phyloP scores from a whole-genome alignment of 148 eudicot genomes.

The Rhododendron kiyosumense region DNA sequence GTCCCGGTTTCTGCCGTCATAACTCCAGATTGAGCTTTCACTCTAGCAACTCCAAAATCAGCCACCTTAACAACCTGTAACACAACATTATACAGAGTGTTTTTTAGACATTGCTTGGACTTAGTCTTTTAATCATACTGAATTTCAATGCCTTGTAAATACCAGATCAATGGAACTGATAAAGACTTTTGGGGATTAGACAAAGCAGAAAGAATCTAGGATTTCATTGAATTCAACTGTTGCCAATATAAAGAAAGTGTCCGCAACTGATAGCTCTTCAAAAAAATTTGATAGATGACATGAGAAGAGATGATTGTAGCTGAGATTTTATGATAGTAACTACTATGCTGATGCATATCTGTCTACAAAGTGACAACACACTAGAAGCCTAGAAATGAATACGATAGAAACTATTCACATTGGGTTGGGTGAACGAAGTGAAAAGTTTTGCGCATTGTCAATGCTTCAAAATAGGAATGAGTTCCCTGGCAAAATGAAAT shows the following conservation, averaged over 20 bases:
- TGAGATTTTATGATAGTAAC: background rate
- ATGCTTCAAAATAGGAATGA: background rate
- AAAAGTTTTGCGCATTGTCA: background rate
- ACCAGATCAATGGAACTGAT: background rate
- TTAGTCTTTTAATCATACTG: background rate
- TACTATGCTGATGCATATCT: background rate
- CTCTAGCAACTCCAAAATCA: conserved; percentile 99
- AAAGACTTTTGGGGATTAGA: background rate
- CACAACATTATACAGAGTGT: background rate
- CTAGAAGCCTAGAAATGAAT: background rate
- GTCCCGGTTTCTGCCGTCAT: conserved; percentile 99
- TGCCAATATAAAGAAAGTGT: background rate
- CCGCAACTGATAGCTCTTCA: background rate
- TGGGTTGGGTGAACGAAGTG: background rate
- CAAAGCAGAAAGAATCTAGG: background rate
- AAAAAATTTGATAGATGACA: background rate
- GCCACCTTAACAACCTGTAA: conserved; percentile 93
- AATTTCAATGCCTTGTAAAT: background rate
- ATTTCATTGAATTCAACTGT: background rate
- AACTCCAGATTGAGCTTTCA: conserved; percentile 84
- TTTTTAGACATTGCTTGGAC: background rate
- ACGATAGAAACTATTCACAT: background rate
- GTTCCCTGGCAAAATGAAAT: background rate
- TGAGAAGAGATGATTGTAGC: background rate
- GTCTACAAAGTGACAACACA: background rate